Base-by-base conservation (phyloP, 1,284 basidiomycete genomes). In the Lignosus rhinocerotis region DNA sequence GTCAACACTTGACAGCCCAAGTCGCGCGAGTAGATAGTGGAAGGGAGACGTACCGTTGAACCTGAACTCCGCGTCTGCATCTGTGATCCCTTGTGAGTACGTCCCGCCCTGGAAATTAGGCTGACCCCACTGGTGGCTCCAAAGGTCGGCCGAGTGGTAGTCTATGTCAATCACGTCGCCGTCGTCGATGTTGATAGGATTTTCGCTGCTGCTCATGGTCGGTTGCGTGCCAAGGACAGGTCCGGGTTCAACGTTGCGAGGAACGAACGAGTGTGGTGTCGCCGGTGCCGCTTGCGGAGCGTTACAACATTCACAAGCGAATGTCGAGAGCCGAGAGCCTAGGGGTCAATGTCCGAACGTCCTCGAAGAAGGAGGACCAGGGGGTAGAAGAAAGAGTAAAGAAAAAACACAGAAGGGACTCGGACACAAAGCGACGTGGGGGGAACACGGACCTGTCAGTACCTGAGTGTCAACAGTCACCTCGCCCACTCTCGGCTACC, bases 181-280 rank as follows among this genome's bases (percentile, higher is more conserved):
- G 39, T 60, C 59, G 41, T 60, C 59, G n/a, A 60, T 51, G 44
- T 43, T 52, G 6, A 60, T 19, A n/a, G 48, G 19, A 4, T 34
- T 48, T 10, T 16, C 16, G 6, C 43, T 45, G 14, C 6, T 43
- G 42, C 14, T 46, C 33, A 52, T 46, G 33, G 11, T n/a, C 12
- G 19, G 10, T 43, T 17, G 5, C 33, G 32, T 36, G 42, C 38
- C n/a, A 44, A 54, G 44, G 33, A 36, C 21, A 55, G 47, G n/a
- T 30, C 34, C 34, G 9, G 34, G 34, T 36, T 12, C 7, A 12
- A 36, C 12, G 12, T 42, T 14, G 21, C 17, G 19, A 25, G 6
- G 21, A 44, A 21, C 21, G 43, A 25, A 31, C 21, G 21, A 11
- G 19, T 10, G 41, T 6, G n/a, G n/a, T n/a, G n/a, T n/a, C n/a